phyloP scores from a whole-genome alignment of 805 yeast genomes.

The Candida dendrica region DNA sequence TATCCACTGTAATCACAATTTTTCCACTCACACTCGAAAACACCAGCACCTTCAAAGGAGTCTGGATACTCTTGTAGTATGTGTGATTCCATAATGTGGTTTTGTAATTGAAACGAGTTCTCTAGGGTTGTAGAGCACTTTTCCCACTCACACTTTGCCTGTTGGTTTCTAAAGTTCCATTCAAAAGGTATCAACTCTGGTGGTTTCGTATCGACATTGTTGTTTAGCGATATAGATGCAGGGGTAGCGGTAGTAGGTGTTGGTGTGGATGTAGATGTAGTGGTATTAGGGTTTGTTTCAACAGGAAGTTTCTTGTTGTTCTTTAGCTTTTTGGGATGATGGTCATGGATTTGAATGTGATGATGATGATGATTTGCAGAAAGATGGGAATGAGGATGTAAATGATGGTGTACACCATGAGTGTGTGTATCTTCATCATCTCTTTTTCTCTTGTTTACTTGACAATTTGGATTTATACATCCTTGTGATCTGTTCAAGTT shows the following conservation, averaged over 20 bases:
- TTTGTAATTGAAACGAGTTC: slow-evolving; percentile 34
- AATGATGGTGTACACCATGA: slow-evolving; percentile 14
- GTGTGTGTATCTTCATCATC: slow-evolving; percentile 16
- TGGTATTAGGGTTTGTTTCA: too few relatives aligned
- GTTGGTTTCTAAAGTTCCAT: slow-evolving; percentile 28
- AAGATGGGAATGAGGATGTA: slow-evolving; percentile 10
- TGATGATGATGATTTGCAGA: slow-evolving; percentile 31
- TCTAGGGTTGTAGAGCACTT: slow-evolving; percentile 42
- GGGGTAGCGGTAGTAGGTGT: neutral
- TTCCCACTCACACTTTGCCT: slow-evolving; percentile 62
- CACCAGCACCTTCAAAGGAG: slow-evolving; percentile 1
- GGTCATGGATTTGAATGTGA: slow-evolving; percentile 27
- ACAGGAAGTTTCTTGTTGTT: neutral
- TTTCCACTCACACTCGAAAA: slow-evolving; percentile 61
- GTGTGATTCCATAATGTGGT: slow-evolving; percentile 47
- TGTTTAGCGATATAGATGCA: neutral
- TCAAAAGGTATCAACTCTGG: slow-evolving; percentile 14
- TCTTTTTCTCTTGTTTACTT: slow-evolving; percentile 11
- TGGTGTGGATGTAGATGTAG: neutral
- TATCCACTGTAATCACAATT: slow-evolving; percentile 55
- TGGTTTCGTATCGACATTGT: neutral
- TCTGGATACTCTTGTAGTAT: slow-evolving; percentile 23
- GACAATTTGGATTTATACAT: slow-evolving; percentile 2
- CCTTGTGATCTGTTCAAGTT: neutral
- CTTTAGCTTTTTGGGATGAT: slow-evolving; percentile 13